Conservation (phyloP, 768 basidiomycete genomes). For the Mycena amicta region DNA sequence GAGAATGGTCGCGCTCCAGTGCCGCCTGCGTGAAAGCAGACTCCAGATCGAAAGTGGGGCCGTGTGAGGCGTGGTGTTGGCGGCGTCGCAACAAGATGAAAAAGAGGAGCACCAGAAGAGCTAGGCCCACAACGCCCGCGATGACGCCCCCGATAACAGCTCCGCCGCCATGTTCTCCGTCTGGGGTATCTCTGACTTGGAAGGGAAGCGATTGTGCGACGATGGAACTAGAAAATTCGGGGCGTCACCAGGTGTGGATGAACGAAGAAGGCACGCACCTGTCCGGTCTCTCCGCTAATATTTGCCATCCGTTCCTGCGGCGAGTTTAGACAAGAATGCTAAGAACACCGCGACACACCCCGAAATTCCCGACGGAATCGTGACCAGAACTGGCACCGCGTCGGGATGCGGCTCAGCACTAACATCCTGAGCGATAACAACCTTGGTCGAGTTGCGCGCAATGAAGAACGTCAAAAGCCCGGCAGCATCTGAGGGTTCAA, state of each 20-base stretch:
- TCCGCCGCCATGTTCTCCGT: not conserved
- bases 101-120: conserved; percentile 4
- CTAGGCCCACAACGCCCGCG: conserved; percentile 1
- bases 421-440: not conserved
- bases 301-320: conserved; percentile 9
- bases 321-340: too few relatives aligned
- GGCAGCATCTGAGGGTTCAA: not conserved
- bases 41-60: conserved; percentile 13
- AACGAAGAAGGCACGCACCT: conserved; percentile 3
- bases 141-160: conserved; percentile 10
- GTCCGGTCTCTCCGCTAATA: not conserved
- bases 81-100: conserved; percentile 19
- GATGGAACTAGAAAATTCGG: not conserved
- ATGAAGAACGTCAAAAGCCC: conserved; percentile 7
- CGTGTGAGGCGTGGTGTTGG: not conserved
- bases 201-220: conserved; percentile 1
- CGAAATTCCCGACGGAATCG: conserved; percentile 5
- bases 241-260: not conserved
- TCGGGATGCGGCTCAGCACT: not conserved
- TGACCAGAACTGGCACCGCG: not conserved
- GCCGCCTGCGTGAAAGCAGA: conserved; percentile 2
- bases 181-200: not conserved
- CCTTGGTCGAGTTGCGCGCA: conserved; percentile 1
- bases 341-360: too few relatives aligned
- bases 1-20: not conserved